Evolutionary conservation across 2,329 filamentous ascomycete species (phyloP).

Genomic region (Fusarium nisikadoi): DNA sequence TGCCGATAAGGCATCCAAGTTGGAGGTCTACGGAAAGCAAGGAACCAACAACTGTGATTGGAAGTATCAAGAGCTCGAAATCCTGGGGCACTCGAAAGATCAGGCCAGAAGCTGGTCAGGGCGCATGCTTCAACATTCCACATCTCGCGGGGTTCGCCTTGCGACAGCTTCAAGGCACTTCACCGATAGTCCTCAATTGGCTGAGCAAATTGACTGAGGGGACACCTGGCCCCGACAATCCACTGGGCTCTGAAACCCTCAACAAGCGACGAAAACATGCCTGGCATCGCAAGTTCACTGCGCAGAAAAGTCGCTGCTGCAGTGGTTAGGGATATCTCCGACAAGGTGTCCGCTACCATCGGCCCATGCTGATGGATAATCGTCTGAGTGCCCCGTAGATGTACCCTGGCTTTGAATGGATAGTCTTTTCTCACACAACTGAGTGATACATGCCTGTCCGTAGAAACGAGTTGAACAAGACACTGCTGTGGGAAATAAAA

Average conservation of each 20-base stretch:
- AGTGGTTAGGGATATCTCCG: constrained; percentile 18
- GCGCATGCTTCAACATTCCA: constrained; percentile 37
- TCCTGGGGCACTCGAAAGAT: constrained; percentile 34
- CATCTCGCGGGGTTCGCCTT: constrained; percentile 22
- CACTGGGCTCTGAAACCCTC: background rate
- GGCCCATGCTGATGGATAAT: constrained; percentile 43
- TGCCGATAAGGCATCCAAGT: constrained; percentile 44
- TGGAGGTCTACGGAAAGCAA: constrained; percentile 14
- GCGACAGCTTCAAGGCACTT: constrained; percentile 15
- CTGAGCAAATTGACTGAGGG: background rate
- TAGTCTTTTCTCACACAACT: constrained; percentile 18
- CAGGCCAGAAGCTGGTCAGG: constrained; percentile 44
- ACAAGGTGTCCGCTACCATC: constrained; percentile 35
- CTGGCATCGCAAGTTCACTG: background rate
- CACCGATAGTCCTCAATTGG: constrained; percentile 11
- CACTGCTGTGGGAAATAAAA: background rate
- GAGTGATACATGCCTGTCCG: constrained; percentile 1
- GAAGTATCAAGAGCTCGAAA: constrained; percentile 19
- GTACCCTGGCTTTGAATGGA: constrained; percentile 7
- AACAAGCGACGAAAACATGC: background rate
- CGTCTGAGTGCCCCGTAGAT: constrained; percentile 40
- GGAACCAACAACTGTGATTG: constrained; percentile 37
- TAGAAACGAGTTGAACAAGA: constrained; percentile 21
- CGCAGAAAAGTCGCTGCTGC: background rate
- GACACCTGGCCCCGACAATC: background rate